Evolutionary conservation across 805 yeast genomes (phyloP).

Genomic region (Hanseniaspora taiwanica): DNA sequence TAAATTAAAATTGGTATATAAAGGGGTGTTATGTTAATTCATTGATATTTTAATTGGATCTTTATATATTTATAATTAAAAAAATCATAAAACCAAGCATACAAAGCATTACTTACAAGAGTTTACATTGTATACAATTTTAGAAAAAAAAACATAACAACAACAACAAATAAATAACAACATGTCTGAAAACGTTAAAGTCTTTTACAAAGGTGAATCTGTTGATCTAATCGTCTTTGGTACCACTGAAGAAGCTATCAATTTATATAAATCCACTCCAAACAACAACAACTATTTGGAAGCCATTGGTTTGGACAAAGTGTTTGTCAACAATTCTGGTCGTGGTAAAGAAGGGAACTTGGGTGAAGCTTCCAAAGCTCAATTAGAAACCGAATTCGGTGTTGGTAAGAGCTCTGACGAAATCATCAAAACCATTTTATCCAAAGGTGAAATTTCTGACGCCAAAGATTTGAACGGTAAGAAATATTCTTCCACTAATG

Average conservation of each 20-base stretch:
- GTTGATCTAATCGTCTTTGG: slow-evolving; percentile 56
- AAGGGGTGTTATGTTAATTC: too few species aligned
- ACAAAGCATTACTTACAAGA: too few species aligned
- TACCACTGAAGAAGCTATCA: slow-evolving; percentile 36
- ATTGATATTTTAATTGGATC: too few species aligned
- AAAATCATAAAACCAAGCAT: too few species aligned
- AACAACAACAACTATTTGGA: slow-evolving; percentile 40
- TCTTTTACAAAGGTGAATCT: slow-evolving; percentile 51
- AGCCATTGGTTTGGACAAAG: slow-evolving; percentile 49
- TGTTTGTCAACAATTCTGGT: slow-evolving; percentile 45
- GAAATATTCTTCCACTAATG: slow-evolving; percentile 31
- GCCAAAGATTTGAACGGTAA: slow-evolving; percentile 17
- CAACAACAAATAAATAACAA: neutral
- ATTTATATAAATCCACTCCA: slow-evolving; percentile 38
- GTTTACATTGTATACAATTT: too few species aligned
- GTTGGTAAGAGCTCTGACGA: slow-evolving; percentile 36
- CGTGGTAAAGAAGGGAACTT: slow-evolving; percentile 58
- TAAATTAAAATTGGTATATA: too few species aligned
- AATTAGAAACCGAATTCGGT: slow-evolving; percentile 58
- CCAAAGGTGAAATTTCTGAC: slow-evolving; percentile 43
- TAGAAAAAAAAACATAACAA: neutral
- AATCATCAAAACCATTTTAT: slow-evolving; percentile 42
- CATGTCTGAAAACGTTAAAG: slow-evolving; percentile 30
- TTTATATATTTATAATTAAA: too few species aligned
- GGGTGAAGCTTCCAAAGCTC: slow-evolving; percentile 57